These are phyloP conservation scores for Kuraishia floccosa DNA, from an alignment of 805 yeast genomes.

Conservation along the genomic window DNA sequence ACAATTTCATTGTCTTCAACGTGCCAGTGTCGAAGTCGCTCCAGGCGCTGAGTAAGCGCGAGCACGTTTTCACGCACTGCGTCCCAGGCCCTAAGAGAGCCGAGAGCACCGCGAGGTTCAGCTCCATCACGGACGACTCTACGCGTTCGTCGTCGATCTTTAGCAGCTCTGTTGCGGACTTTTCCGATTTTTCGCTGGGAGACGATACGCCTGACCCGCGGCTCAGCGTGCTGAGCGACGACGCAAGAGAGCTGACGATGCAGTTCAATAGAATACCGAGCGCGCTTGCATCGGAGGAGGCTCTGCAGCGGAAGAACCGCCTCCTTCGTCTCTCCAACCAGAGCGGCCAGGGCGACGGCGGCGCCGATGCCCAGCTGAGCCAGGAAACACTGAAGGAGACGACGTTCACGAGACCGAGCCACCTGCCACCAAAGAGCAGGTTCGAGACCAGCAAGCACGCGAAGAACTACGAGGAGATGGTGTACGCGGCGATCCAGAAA, in stretches of 20 bases:
- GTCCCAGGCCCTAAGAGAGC: constrained; percentile 2
- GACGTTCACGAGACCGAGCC: constrained; percentile 32
- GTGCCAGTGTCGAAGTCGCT: constrained; percentile 55
- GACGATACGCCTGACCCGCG: constrained; percentile 8
- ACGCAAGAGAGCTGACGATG: constrained; percentile 21
- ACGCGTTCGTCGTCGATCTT: constrained; percentile 34
- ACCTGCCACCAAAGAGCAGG: constrained; percentile 54
- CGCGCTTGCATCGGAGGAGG: constrained; percentile 21
- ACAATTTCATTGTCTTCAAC: constrained; percentile 42
- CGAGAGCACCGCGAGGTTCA: neutral
- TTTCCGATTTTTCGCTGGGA: constrained; percentile 10
- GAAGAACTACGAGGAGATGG: constrained; percentile 33
- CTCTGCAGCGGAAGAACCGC: constrained; percentile 19
- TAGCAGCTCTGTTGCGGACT: constrained; percentile 15
- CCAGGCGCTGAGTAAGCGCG: constrained; percentile 22
- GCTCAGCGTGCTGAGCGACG: constrained; percentile 16
- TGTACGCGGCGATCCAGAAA: constrained; percentile 25
- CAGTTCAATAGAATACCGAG: constrained; percentile 18
- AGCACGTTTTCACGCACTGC: constrained; percentile 17
- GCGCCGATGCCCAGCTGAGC: no score
- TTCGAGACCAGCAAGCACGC: constrained; percentile 44
- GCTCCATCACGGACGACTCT: constrained; percentile 19
- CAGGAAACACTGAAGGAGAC: neutral
- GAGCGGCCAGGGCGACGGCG: constrained; percentile 2
- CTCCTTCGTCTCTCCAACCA: constrained; percentile 4